Evolutionary conservation across 2,329 filamentous ascomycete species (phyloP), one percentile per base, ranked within the genome.

Genomic region (Pyricularia sp.): DNA sequence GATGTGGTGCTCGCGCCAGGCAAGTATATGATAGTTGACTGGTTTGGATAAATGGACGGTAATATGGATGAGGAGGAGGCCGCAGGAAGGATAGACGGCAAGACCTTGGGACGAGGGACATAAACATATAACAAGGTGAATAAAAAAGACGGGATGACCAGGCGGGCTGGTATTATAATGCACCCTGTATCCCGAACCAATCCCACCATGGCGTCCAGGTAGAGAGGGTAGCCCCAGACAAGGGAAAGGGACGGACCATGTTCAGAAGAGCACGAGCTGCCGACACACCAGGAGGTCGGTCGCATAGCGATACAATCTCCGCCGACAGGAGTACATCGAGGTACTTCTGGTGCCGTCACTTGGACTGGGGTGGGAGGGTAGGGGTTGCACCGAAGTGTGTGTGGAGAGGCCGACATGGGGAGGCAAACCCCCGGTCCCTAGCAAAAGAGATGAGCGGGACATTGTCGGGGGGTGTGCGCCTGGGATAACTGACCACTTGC

Each of bases 11-110:
- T 31, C 20, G 55, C 23, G n/a, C 42, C 55, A 50, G 58, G 23
- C 59, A 64, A n/a, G 63, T 31, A 50, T 9, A 71, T 58, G 68
- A 55, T 66, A 63, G 72, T 74, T 78, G 75, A 78, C 75, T 79
- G 78, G 78, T 75, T 74, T 79, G 80, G 79, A 75, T 79, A 78
- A 80, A 81, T 78, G 72, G 75, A 70, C 73, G 70, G 79, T 78
- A 79, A 81, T 81, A 80, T 80, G 78, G 76, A 76, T 77, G 76
- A 72, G 71, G 72, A 74, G 72, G 73, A 73, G 75, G 73, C 74
- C 74, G 77, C 77, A 75, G 71, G 73, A 77, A 73, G 73, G 74
- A 72, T 72, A 74, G 76, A 73, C 74, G 74, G 74, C 73, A 76
- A 74, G 76, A 77, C 71, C 73, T 73, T 72, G 74, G 66, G 50